phyloP scores from a whole-genome alignment of 2,329 filamentous ascomycete species.

The Lasiodiplodia sp. region DNA sequence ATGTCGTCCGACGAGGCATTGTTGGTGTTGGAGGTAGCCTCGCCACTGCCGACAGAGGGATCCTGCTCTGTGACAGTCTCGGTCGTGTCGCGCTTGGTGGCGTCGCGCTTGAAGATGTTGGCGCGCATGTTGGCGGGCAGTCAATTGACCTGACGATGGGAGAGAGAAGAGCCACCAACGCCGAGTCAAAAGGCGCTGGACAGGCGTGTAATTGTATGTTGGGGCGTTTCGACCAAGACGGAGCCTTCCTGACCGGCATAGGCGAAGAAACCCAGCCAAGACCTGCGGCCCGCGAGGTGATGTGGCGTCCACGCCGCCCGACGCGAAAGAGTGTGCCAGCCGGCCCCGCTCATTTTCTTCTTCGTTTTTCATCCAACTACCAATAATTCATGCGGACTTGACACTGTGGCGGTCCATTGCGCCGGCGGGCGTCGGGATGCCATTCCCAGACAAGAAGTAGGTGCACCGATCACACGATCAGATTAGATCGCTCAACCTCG shows the following conservation, averaged over 20 bases:
- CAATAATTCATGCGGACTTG: background rate
- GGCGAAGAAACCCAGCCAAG: background rate
- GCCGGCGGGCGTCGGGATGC: conserved; percentile 2
- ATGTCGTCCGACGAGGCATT: background rate
- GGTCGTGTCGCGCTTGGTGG: background rate
- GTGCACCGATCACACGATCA: conserved; percentile 12
- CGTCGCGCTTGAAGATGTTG: conserved; percentile 15
- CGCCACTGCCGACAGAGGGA: background rate
- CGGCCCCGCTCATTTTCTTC: conserved; percentile 13
- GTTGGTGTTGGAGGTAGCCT: background rate
- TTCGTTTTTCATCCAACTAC: background rate
- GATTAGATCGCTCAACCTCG: conserved; percentile 11
- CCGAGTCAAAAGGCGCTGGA: background rate
- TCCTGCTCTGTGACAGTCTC: conserved; percentile 4
- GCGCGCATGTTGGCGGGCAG: conserved; percentile 2
- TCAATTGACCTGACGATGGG: background rate
- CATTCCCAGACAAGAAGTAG: conserved; percentile 4
- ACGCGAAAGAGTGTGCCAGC: background rate
- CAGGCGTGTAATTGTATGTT: conserved; percentile 7
- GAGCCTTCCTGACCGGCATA: conserved; percentile 6
- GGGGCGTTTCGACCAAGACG: background rate
- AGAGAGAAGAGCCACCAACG: background rate
- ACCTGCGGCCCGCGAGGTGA: background rate
- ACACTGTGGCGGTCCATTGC: background rate
- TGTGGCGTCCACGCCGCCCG: conserved; percentile 5